phyloP scores from a whole-genome alignment of 1,284 basidiomycete species.

The Apiotrichum sp. region DNA sequence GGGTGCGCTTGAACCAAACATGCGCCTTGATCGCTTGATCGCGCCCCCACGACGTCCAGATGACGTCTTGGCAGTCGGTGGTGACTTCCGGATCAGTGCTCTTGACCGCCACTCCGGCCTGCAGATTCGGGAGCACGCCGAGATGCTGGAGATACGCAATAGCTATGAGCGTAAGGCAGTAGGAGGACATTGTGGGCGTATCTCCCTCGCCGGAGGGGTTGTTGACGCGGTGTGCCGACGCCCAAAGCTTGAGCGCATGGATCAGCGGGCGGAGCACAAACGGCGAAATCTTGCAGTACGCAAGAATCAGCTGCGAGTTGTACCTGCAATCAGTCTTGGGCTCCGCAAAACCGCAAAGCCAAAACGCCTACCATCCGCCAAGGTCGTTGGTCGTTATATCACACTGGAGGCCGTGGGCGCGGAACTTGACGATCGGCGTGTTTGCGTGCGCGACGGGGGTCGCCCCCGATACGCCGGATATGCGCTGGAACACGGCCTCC shows the following conservation, averaged over 20 bases:
- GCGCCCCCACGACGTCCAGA: conserved; percentile 40
- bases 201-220: conserved; percentile 37
- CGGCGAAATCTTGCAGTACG: conserved; percentile 42
- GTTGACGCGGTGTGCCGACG: conserved; percentile 37
- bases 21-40: conserved; percentile 31
- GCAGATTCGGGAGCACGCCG: conserved; percentile 41
- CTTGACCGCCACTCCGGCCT: conserved; percentile 20
- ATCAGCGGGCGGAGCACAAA: conserved; percentile 44
- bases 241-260: conserved; percentile 45
- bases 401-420: conserved; percentile 23
- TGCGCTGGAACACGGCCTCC: too few relatives aligned
- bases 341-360: too few relatives aligned
- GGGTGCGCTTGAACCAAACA: conserved; percentile 22
- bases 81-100: conserved; percentile 9
- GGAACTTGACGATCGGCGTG: conserved; percentile 46
- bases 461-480: too few relatives aligned
- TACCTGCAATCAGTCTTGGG: conserved; percentile 25
- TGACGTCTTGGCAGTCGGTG: background rate
- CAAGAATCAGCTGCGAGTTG: conserved; percentile 45
- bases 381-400: conserved; percentile 47
- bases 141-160: conserved; percentile 43
- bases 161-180: conserved; percentile 45
- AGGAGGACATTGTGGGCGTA: conserved; percentile 40
- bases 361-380: conserved; percentile 36
- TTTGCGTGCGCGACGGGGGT: too few relatives aligned